Conservation (phyloP, 2,329 filamentous ascomycete genomes). For the Leptographium galeiforme region DNA sequence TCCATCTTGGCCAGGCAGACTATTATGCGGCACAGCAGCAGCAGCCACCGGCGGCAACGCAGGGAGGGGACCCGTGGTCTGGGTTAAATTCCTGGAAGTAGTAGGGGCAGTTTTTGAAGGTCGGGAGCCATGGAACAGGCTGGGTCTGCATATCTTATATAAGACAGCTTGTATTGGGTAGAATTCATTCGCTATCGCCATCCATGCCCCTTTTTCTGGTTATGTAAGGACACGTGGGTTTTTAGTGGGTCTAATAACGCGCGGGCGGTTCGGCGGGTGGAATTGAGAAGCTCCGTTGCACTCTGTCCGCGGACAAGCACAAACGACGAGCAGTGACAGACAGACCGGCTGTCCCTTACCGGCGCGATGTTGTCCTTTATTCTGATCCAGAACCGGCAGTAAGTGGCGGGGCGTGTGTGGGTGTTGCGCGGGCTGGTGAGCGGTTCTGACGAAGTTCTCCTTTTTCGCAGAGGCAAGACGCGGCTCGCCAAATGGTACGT, state of each 20-base stretch:
- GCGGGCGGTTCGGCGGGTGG: neutral
- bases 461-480: constrained; percentile 69
- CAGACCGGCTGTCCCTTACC: neutral
- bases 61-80: constrained; percentile 33
- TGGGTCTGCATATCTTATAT: neutral
- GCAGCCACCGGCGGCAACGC: constrained; percentile 25
- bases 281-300: neutral
- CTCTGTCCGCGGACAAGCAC: neutral
- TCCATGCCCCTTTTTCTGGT: neutral
- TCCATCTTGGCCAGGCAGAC: constrained; percentile 31
- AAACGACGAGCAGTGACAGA: neutral
- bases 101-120: too few species aligned
- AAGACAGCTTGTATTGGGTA: neutral
- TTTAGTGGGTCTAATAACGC: neutral
- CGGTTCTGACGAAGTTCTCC: neutral
- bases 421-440: too few species aligned
- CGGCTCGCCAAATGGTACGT: constrained; percentile 98
- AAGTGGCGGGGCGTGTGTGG: constrained; percentile 10
- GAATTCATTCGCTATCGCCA: neutral
- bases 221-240: neutral
- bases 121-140: too few species aligned
- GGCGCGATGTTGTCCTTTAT: constrained; percentile 64
- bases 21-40: constrained; percentile 23
- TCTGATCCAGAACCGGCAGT: constrained; percentile 83
- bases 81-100: constrained; percentile 39